Conservation (phyloP, 2,329 filamentous ascomycete species). For the Daldinia sp. region DNA sequence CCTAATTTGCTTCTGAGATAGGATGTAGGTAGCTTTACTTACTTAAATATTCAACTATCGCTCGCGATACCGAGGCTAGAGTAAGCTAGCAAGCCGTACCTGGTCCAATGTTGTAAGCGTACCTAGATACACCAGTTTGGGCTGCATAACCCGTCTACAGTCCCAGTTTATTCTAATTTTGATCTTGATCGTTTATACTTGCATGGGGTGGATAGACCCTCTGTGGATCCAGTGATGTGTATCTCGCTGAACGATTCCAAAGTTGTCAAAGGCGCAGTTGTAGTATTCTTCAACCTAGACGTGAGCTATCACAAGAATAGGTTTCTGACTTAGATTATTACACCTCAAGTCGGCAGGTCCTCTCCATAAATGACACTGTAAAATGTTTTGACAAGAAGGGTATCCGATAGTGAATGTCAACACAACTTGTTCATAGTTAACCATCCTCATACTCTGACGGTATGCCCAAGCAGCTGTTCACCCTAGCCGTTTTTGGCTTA, state of each 20-base stretch:
- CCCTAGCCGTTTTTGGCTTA: not conserved
- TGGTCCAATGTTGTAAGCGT: not conserved
- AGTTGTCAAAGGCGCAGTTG: not conserved
- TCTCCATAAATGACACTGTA: not conserved
- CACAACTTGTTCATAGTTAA: not conserved
- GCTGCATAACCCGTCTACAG: conserved; percentile 5
- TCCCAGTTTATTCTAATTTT: conserved; percentile 8
- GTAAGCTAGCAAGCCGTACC: not conserved
- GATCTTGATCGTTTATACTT: not conserved
- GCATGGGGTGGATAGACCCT: not conserved
- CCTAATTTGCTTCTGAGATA: not conserved
- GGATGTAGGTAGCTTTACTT: not conserved
- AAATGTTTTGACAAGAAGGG: not conserved
- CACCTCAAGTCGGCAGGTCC: no score
- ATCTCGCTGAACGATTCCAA: not conserved
- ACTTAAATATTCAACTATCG: conserved; percentile 6
- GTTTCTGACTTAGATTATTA: not conserved
- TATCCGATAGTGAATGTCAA: not conserved
- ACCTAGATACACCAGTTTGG: not conserved
- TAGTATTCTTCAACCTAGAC: not conserved
- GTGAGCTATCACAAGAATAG: not conserved
- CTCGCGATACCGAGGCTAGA: not conserved
- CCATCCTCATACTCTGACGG: not conserved
- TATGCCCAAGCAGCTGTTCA: not conserved
- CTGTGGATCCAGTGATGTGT: not conserved